Conservation (phyloP, 2,329 filamentous ascomycete species). For the Trichocomaceae sp. region DNA sequence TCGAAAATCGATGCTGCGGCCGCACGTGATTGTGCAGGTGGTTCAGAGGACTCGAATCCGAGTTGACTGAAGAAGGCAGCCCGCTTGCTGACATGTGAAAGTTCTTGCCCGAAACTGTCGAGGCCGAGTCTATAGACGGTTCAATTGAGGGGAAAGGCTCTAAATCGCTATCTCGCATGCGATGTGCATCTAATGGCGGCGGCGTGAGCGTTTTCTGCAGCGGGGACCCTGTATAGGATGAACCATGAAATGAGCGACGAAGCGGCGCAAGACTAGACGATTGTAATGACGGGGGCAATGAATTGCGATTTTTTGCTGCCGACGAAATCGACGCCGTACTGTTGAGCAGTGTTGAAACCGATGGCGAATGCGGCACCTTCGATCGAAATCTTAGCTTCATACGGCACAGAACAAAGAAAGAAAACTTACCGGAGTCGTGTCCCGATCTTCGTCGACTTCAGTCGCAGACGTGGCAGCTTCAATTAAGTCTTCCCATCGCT, state of each 20-base stretch:
- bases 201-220: constrained; percentile 86
- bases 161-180: constrained; percentile 48
- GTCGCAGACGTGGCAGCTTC: constrained; percentile 90
- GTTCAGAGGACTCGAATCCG: constrained; percentile 53
- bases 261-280: constrained; percentile 39
- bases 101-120: constrained; percentile 52
- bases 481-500: constrained; percentile 93
- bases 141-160: constrained; percentile 90
- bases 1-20: constrained; percentile 37
- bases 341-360: constrained; percentile 33
- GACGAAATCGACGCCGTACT: constrained; percentile 35
- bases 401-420: constrained; percentile 17
- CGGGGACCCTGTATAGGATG: constrained; percentile 74
- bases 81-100: constrained; percentile 64
- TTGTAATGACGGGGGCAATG: constrained; percentile 56
- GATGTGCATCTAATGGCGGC: constrained; percentile 57
- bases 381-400: constrained; percentile 1
- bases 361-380: constrained; percentile 36
- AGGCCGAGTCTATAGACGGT: constrained; percentile 57
- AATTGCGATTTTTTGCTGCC: constrained; percentile 47
- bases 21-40: constrained; percentile 25
- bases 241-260: constrained; percentile 40
- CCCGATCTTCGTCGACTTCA: constrained; percentile 77
- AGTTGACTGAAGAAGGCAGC: constrained; percentile 64
- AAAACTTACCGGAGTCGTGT: constrained; percentile 73